Conservation (phyloP, 768 basidiomycete genomes). For the Kwoniella dejecticola region DNA sequence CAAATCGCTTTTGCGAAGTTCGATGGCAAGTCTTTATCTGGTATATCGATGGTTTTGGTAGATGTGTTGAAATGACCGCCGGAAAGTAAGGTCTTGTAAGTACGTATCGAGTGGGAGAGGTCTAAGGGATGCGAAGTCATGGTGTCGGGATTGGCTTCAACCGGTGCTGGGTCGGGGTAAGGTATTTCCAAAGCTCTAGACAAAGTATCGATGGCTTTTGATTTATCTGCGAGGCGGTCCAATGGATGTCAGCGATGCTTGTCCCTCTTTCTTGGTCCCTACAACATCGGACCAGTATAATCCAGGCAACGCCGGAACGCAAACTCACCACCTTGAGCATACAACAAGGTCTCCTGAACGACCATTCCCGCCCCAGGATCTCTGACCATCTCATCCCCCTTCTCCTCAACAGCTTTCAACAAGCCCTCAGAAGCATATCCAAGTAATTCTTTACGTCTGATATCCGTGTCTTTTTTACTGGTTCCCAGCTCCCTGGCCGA, state of each 20-base stretch:
- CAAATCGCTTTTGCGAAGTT: constrained; percentile 44
- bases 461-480: constrained; percentile 74
- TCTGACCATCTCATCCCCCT: constrained; percentile 65
- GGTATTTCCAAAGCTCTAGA: constrained; percentile 62
- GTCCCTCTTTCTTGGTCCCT: no score
- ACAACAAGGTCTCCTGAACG: constrained; percentile 78
- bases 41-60: constrained; percentile 61
- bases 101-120: constrained; percentile 74
- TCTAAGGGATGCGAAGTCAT: constrained; percentile 69
- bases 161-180: constrained; percentile 62
- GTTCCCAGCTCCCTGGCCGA: constrained; percentile 63
- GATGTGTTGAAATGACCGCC: constrained; percentile 82
- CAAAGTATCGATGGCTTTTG: constrained; percentile 65
- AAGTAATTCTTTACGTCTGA: constrained; percentile 71
- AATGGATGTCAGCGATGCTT: no score
- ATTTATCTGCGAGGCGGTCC: constrained; percentile 66
- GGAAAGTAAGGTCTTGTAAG: constrained; percentile 87
- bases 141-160: constrained; percentile 24
- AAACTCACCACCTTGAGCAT: constrained; percentile 75
- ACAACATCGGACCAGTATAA: no score
- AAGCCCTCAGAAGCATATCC: constrained; percentile 73
- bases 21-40: constrained; percentile 34
- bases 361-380: constrained; percentile 81
- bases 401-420: constrained; percentile 68
- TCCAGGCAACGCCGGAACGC: no score